phyloP scores from a whole-genome alignment of 495 filamentous ascomycete species.

The Annulohypoxylon moriforme region DNA sequence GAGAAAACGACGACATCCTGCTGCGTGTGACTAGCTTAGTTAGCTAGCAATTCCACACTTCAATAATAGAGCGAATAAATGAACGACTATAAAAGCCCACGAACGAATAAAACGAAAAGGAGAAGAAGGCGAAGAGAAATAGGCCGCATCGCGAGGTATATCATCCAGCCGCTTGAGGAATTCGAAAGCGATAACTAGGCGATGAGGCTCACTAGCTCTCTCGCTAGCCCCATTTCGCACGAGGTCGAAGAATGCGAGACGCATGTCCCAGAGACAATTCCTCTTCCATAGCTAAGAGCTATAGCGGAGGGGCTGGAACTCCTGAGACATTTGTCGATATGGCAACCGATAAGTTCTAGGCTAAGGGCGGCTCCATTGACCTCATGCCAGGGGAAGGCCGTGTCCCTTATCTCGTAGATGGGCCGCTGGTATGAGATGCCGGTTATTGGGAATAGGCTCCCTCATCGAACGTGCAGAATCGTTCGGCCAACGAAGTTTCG shows the following conservation, averaged over 20 bases:
- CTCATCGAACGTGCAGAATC: not conserved
- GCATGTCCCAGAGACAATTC: conserved; percentile 29
- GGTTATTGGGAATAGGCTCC: not conserved
- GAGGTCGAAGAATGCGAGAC: conserved; percentile 31
- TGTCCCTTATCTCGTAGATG: conserved; percentile 14
- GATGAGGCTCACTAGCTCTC: conserved; percentile 1
- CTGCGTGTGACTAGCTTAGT: not conserved
- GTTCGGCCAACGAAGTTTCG: conserved; percentile 17
- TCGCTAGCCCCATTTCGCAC: not conserved
- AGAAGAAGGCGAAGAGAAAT: not conserved
- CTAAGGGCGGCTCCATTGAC: conserved; percentile 20
- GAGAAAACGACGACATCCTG: conserved; percentile 21
- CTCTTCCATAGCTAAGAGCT: not conserved
- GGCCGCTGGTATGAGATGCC: conserved; percentile 22
- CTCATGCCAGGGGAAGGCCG: conserved; percentile 21
- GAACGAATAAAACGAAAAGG: not conserved
- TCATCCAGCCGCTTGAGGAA: conserved; percentile 21
- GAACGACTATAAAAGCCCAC: not conserved
- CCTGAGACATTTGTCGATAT: conserved; percentile 37
- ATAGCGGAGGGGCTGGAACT: not conserved
- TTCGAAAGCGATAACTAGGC: conserved; percentile 39
- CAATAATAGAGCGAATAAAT: not conserved
- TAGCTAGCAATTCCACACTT: not conserved
- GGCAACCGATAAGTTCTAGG: conserved; percentile 26
- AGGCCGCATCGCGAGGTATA: conserved; percentile 27